Percentiles rank a stretch among this genome's conserved stretches.
These are phyloP conservation scores for Pugionium cornutum DNA, from an alignment of 345 rosid genomes.

Conservation along the genomic window DNA sequence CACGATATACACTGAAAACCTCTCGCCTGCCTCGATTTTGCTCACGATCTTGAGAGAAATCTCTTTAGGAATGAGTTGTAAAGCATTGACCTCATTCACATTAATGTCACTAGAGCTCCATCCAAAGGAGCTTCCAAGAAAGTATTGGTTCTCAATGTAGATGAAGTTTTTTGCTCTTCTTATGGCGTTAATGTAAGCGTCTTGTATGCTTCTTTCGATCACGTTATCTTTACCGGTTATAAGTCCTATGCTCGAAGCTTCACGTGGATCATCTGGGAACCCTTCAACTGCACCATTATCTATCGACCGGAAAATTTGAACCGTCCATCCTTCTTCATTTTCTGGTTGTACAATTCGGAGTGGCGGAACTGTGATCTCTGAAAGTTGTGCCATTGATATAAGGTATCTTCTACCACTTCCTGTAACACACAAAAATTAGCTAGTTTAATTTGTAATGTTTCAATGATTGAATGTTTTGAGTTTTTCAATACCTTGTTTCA, in stretches of 20 bases:
- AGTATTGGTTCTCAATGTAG: constrained; percentile 87
- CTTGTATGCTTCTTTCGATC: constrained; percentile 79
- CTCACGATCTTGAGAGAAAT: constrained; percentile 71
- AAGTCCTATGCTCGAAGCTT: constrained; percentile 53
- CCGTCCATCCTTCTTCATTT: constrained; percentile 56
- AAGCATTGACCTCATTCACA: constrained; percentile 54
- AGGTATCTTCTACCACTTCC: constrained; percentile 41
- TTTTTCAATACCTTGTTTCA: constrained; percentile 50
- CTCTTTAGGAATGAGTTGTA: constrained; percentile 80
- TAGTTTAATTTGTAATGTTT: neutral
- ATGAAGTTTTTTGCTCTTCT: constrained; percentile 77
- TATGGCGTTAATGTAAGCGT: constrained; percentile 75
- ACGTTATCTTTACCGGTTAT: constrained; percentile 54
- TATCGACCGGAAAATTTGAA: constrained; percentile 71
- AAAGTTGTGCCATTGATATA: constrained; percentile 37
- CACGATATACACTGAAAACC: constrained; percentile 69
- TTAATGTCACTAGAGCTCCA: constrained; percentile 57
- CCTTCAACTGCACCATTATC: constrained; percentile 53
- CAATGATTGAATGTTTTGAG: constrained; percentile 3
- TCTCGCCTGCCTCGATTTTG: constrained; percentile 72
- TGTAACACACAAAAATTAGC: neutral
- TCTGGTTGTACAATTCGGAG: constrained; percentile 17
- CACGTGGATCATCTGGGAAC: constrained; percentile 45
- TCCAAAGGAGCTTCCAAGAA: constrained; percentile 75
- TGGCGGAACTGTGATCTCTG: constrained; percentile 38